These are phyloP conservation scores for Euphorbia tirucalli DNA, from an alignment of 345 rosid genomes.

Conservation along the genomic window DNA sequence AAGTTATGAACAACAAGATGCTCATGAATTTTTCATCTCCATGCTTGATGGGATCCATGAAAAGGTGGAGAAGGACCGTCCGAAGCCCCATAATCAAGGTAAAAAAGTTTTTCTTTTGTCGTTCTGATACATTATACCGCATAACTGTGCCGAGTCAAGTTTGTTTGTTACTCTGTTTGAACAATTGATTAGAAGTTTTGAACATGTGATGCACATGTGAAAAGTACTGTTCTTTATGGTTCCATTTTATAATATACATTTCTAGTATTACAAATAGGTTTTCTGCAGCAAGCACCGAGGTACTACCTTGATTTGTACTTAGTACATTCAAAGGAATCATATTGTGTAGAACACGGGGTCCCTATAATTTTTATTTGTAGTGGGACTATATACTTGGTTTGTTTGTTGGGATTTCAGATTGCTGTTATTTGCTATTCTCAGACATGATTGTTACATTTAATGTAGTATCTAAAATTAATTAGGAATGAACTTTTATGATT, in stretches of 20 bases:
- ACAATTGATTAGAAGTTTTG: neutral
- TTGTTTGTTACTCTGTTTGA: neutral
- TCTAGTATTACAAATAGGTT: neutral
- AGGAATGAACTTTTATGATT: neutral
- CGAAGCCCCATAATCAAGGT: slow-evolving; percentile 44
- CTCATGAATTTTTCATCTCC: slow-evolving; percentile 94
- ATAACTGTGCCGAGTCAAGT: neutral
- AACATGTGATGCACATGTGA: neutral
- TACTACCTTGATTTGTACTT: neutral
- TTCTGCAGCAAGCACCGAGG: neutral
- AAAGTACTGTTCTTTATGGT: neutral
- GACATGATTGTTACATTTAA: neutral
- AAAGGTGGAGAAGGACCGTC: slow-evolving; percentile 56
- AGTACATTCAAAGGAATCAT: neutral
- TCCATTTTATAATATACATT: neutral
- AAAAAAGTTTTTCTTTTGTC: slow-evolving; percentile 8
- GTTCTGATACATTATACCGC: slow-evolving; percentile 1
- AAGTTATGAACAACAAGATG: slow-evolving; percentile 87
- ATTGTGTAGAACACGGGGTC: neutral
- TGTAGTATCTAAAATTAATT: neutral
- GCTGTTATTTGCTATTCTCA: neutral
- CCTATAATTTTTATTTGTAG: neutral
- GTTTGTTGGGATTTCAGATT: neutral
- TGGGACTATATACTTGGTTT: neutral
- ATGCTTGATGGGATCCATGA: slow-evolving; percentile 84